Percentiles rank a stretch among this genome's conserved stretches.
These are phyloP conservation scores for Sugiyamaella chiloensis DNA, from an alignment of 805 yeast genomes.

Conservation along the genomic window DNA sequence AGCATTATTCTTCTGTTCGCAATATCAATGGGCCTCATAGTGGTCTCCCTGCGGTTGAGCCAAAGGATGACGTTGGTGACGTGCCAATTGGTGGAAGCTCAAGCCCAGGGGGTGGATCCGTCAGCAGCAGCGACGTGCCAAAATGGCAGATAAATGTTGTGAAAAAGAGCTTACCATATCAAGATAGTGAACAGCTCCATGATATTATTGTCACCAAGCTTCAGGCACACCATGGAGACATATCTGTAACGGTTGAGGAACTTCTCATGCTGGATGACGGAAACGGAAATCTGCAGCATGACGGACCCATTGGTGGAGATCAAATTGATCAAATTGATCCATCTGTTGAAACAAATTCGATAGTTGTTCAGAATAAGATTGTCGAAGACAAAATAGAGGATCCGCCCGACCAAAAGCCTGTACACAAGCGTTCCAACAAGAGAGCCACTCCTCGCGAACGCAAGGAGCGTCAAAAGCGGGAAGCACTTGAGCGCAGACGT, in stretches of 20 bases:
- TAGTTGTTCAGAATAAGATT: too few relatives aligned
- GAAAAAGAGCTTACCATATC: constrained; percentile 25
- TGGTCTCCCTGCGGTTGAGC: constrained; percentile 28
- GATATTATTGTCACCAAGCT: constrained; percentile 13
- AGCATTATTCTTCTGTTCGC: constrained; percentile 42
- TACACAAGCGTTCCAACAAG: too few relatives aligned
- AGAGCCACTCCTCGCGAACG: constrained; percentile 23
- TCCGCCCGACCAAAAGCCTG: constrained; percentile 4
- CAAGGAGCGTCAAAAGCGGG: constrained; percentile 25
- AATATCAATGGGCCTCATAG: constrained; percentile 37
- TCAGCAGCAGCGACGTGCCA: constrained; percentile 18
- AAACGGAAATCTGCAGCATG: constrained; percentile 7
- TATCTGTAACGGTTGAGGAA: constrained; percentile 31
- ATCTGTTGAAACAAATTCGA: neutral
- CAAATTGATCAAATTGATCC: too few relatives aligned
- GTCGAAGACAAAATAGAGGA: too few relatives aligned
- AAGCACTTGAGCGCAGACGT: constrained; percentile 24
- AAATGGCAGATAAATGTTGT: constrained; percentile 33
- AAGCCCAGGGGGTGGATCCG: neutral
- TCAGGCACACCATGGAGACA: constrained; percentile 25
- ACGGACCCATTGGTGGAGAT: too few relatives aligned
- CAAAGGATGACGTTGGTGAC: too few relatives aligned
- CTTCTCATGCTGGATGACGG: constrained; percentile 25
- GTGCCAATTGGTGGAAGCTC: neutral
- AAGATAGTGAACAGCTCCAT: constrained; percentile 21